A percentile compares a stretch with the other conserved stretches of the same genome.
Conservation (phyloP, 495 filamentous ascomycete genomes). For the Neurospora sp. region DNA sequence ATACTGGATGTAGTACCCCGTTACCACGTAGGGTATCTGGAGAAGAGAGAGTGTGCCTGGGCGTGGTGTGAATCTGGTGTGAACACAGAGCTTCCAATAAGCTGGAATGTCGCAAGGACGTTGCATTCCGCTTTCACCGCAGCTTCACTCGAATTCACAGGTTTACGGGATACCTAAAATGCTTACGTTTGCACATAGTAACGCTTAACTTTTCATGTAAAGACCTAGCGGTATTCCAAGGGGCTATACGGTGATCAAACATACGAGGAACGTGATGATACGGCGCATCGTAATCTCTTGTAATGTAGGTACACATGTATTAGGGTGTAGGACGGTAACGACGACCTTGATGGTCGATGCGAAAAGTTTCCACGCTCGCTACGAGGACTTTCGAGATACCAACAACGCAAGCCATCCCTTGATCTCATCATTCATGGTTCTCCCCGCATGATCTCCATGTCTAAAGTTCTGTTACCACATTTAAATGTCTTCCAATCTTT, state of each 20-base stretch:
- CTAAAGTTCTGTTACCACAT: neutral
- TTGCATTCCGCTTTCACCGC: neutral
- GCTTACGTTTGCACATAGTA: neutral
- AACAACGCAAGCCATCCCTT: neutral
- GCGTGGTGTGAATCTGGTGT: neutral
- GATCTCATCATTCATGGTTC: neutral
- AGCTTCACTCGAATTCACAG: neutral
- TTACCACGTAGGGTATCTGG: neutral
- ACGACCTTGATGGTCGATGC: neutral
- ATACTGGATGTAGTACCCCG: neutral
- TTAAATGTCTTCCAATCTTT: neutral
- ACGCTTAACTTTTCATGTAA: neutral
- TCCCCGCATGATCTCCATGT: neutral
- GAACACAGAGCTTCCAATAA: neutral
- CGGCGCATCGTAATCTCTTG: neutral
- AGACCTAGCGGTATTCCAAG: neutral
- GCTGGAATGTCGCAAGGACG: neutral
- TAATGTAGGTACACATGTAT: neutral
- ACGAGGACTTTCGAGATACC: neutral
- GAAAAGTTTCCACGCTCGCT: neutral
- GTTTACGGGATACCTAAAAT: neutral
- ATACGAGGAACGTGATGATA: neutral
- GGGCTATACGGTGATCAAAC: neutral
- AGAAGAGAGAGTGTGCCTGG: neutral
- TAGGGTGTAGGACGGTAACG: neutral